A percentile compares a stretch with the other conserved stretches of the same genome.
These are phyloP conservation scores for Podila verticillata DNA, from an alignment of 192 early-diverging fungal genomes.

Conservation along the genomic window DNA sequence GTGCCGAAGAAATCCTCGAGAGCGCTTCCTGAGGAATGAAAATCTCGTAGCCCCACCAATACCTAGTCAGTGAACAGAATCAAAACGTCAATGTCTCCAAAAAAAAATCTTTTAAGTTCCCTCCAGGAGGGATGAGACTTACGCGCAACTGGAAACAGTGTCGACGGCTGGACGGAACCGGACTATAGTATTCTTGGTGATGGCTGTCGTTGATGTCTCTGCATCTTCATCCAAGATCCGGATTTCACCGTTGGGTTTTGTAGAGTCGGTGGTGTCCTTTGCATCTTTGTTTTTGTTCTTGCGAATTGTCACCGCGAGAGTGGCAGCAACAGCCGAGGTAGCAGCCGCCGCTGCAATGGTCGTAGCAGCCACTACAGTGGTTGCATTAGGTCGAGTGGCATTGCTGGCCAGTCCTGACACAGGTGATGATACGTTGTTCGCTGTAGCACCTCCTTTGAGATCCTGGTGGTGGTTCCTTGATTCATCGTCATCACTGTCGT, in stretches of 20 bases:
- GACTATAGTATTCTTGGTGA: constrained; percentile 14
- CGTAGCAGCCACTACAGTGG: constrained; percentile 29
- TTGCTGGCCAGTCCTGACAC: background rate
- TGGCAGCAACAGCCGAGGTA: constrained; percentile 34
- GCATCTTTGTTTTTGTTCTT: background rate
- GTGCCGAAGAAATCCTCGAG: constrained; percentile 49
- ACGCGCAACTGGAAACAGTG: constrained; percentile 44
- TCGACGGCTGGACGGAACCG: constrained; percentile 32
- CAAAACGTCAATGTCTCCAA: background rate
- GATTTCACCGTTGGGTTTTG: background rate
- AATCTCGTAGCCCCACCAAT: constrained; percentile 60
- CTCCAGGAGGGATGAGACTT: background rate
- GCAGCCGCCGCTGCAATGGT: constrained; percentile 43
- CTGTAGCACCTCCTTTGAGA: background rate
- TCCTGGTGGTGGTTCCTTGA: background rate
- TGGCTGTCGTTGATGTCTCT: constrained; percentile 1
- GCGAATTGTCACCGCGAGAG: constrained; percentile 19
- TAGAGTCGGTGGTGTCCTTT: background rate
- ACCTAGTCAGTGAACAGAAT: constrained; percentile 10
- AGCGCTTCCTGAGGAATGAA: constrained; percentile 53
- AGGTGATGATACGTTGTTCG: background rate
- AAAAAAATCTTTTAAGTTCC: background rate
- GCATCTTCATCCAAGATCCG: background rate
- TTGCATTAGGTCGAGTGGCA: background rate
- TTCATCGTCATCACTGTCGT: constrained; percentile 10